Evolutionary conservation across 371 early-diverging fungal genomes (phyloP), one percentile per base, ranked within the genome.

Genomic region (Mucor circinelloides): DNA sequence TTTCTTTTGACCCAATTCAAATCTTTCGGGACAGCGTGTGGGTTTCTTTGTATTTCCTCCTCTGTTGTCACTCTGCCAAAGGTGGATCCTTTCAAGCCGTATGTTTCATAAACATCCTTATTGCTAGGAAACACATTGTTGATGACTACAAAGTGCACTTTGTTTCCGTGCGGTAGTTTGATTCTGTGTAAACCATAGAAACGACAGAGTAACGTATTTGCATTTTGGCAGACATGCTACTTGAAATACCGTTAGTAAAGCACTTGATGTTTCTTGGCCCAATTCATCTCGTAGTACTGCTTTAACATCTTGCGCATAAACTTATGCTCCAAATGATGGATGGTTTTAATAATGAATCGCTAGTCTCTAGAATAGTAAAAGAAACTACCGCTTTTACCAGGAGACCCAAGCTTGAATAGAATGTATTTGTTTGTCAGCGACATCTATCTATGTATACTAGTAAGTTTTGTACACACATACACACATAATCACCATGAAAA

Each of bases 131-230:
- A 94, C 6, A 97, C 93, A 76, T 99, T 99, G 71, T 94, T 94
- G 98, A 99, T 99, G 52, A 99, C 97, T 13, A 99, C 95, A 81
- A 99, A 99, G 77, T 97, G 96, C 56, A 99, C 93, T 76, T 97
- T 97, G 40, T 89, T 84, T 52, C 93, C 90, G 52, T 92, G 93
- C 21, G 97, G 97, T 46, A 95, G 79, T 81, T 97, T 97, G 52
- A 98, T 95, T 66, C 99, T 91, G 76, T 98, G 98, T 36, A 99
- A 80, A 17, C 98, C 98, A 78, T 94, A 97, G 73, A 94, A 95
- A 32, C 98, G 91, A 62, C 94, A 94, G 0, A 98, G 82, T 31
- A 97, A 86, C 12, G 99, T 97, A 78, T 97, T 85, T 13, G 97
- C 97, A 68, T 97, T 92, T 56, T 88, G 77, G 67, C 85, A 84